Percentiles rank a stretch among this genome's conserved stretches.
Conservation (phyloP, 2,329 filamentous ascomycete species). For the Alternaria arborescens region DNA sequence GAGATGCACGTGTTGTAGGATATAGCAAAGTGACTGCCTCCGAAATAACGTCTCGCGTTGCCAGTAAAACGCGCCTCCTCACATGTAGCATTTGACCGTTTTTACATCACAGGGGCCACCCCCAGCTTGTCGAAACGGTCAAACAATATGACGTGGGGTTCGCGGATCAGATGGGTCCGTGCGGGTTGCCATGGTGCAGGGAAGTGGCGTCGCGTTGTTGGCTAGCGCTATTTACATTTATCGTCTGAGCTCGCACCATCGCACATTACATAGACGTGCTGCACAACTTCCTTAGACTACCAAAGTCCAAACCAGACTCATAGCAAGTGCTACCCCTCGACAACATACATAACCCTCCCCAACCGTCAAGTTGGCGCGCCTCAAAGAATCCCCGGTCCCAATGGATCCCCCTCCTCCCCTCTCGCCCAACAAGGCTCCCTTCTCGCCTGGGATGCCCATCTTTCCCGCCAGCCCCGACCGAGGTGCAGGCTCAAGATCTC, state of each 20-base stretch:
- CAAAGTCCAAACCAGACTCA: conserved; percentile 11
- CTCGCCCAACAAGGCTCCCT: conserved; percentile 59
- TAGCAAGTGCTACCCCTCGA: conserved; percentile 12
- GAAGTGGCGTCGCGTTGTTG: conserved; percentile 27
- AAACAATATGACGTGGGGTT: conserved; percentile 18
- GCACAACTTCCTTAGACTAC: conserved; percentile 22
- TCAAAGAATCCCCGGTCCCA: conserved; percentile 47
- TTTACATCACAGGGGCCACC: background rate
- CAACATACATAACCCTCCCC: conserved; percentile 17
- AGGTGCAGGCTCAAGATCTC: conserved; percentile 59
- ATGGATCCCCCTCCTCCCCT: conserved; percentile 50
- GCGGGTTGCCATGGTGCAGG: conserved; percentile 39
- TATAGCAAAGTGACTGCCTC: background rate
- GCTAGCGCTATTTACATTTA: conserved; percentile 37
- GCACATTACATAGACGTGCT: conserved; percentile 18
- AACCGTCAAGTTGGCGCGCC: conserved; percentile 49
- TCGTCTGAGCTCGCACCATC: conserved; percentile 28
- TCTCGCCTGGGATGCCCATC: conserved; percentile 66
- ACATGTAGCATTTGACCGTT: background rate
- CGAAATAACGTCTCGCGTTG: background rate
- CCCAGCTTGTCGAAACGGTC: background rate
- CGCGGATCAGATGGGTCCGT: conserved; percentile 18
- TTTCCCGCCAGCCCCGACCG: conserved; percentile 71
- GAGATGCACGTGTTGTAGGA: background rate
- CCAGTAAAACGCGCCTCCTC: background rate